phyloP scores from a whole-genome alignment of 495 filamentous ascomycete genomes.

The Aspergillus wentii region DNA sequence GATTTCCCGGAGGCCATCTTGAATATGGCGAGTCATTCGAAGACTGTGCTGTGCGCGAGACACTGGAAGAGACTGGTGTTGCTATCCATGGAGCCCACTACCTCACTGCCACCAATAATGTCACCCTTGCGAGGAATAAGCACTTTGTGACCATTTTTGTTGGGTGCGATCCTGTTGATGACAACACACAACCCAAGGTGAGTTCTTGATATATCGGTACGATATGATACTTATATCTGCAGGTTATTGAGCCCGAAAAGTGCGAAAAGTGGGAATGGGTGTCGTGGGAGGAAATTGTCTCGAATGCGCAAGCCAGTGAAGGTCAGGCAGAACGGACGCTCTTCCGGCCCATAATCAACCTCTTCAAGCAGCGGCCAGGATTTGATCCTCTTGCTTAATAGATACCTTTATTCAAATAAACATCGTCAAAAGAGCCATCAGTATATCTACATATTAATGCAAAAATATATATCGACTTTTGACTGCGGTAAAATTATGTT shows the following conservation, averaged over 20 bases:
- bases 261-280: constrained; percentile 62
- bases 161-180: constrained; percentile 34
- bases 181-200: constrained; percentile 44
- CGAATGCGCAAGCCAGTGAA: no score
- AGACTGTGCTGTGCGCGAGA: constrained; percentile 57
- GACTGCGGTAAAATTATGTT: no score
- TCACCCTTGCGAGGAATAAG: constrained; percentile 46
- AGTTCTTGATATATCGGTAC: constrained; percentile 12
- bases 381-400: no score
- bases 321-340: no score
- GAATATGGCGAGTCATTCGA: constrained; percentile 58
- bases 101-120: constrained; percentile 54
- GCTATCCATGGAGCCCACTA: constrained; percentile 39
- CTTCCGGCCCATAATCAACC: no score
- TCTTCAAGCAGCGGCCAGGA: no score
- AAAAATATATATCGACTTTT: no score
- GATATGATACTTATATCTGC: constrained; percentile 1
- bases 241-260: constrained; percentile 57
- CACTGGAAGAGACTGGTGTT: constrained; percentile 63
- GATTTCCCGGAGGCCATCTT: constrained; percentile 65
- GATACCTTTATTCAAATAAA: no score
- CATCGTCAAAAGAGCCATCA: no score
- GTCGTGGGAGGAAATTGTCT: constrained; percentile 42
- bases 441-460: no score
- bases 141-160: constrained; percentile 69